These are phyloP conservation scores for Mimosa bimucronata DNA, from an alignment of 306 rosid genomes.

Conservation along the genomic window DNA sequence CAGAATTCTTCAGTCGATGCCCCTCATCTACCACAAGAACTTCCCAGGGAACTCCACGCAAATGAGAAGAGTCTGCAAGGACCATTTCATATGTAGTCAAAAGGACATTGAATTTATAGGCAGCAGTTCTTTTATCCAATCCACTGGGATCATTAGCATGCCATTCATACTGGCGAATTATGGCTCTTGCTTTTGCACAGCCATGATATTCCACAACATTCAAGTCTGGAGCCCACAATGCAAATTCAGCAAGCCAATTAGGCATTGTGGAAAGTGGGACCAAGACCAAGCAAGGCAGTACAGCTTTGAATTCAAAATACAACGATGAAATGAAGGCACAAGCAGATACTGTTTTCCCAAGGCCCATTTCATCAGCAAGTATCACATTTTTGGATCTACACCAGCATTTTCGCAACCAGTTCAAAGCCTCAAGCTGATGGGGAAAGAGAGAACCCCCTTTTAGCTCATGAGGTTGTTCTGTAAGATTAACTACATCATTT, in stretches of 20 bases:
- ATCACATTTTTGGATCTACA: conserved; percentile 91
- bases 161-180: conserved; percentile 96
- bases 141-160: conserved; percentile 73
- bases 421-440: conserved; percentile 99
- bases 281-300: conserved; percentile 94
- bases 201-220: conserved; percentile 99
- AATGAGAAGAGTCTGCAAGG: conserved; percentile 92
- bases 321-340: conserved; percentile 87
- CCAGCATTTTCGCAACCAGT: conserved; percentile 99
- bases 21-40: conserved; percentile 99
- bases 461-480: conserved; percentile 91
- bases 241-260: conserved; percentile 96
- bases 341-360: conserved; percentile 97
- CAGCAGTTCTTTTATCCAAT: conserved; percentile 69
- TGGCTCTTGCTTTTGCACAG: conserved; percentile 94
- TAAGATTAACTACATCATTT: conserved; percentile 69
- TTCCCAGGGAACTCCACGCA: conserved; percentile 99
- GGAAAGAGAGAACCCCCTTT: conserved; percentile 97
- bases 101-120: conserved; percentile 89
- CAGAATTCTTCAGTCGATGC: conserved; percentile 96
- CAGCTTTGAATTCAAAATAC: conserved; percentile 86
- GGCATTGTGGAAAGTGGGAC: conserved; percentile 99
- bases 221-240: conserved; percentile 91
- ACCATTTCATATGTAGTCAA: conserved; percentile 98
- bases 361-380: conserved; percentile 99